Evolutionary conservation across 495 filamentous ascomycete species (phyloP), one percentile per base, ranked within the genome.

Genomic region (Hyaloscypha bicolor): DNA sequence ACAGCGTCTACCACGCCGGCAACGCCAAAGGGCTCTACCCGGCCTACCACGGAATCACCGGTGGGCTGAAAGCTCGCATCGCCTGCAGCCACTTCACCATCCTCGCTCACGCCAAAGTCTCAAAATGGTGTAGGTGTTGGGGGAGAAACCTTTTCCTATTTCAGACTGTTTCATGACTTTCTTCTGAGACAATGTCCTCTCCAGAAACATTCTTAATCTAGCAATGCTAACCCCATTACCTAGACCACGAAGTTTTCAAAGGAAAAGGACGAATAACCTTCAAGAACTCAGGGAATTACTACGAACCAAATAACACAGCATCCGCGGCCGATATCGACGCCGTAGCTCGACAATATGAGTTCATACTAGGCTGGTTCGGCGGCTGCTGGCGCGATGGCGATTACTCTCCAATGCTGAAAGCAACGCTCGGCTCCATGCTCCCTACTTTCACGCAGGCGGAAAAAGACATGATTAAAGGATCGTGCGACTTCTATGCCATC

Each of bases 331-430:
- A 87, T 67, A 77, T 85, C 48, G 85, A 85, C 70, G 85, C 87
- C 4, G 82, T 81, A 73, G 78, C 86, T 70, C 81, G 84, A 69
- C 85, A 86, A 76, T 81, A 87, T 64, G 87, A 88, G 71, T 89
- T 89, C 67, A 76, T 83, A 70, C 87, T 85, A 71, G 80, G 76
- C 29, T 89, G 90, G 90, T 84, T 91, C 68, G 88, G 85, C 22
- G 90, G 92, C 74, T 88, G 88, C 25, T 76, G 55, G 76, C 77
- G 67, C 78, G 77, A 71, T 65, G 67, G 89, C 71, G 79, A 83
- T 60, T 92, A 92, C 76, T 88, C 88, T 3, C 87, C 87, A 65
- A 88, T 86, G 64, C 89, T 92, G 85, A 81, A 83, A 65, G 86
- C 87, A 75, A 88, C 91, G 73, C 83, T 92, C 9, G 89, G 90